These are phyloP conservation scores for Coemansia aciculifera DNA, from an alignment of 192 early-diverging fungal genomes.

Conservation along the genomic window DNA sequence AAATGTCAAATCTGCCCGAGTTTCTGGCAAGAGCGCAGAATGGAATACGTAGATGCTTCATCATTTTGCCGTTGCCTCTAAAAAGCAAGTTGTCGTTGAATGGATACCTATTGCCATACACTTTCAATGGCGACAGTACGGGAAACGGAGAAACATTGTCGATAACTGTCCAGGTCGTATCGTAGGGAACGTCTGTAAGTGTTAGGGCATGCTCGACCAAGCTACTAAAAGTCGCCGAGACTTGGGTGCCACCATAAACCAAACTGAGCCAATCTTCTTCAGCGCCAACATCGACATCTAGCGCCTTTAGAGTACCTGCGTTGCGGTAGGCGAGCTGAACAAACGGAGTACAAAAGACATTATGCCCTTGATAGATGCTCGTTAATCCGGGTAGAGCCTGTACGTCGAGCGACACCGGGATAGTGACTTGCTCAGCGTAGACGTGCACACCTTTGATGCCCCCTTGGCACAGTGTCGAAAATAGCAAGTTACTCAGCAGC, in stretches of 20 bases:
- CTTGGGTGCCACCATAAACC: not conserved
- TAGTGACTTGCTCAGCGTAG: not conserved
- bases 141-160: not conserved
- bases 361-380: not conserved
- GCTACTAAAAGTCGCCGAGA: not conserved
- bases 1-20: not conserved
- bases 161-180: not conserved
- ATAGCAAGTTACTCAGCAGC: not conserved
- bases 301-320: not conserved
- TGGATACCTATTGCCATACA: not conserved
- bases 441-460: not conserved
- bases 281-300: not conserved
- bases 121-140: not conserved
- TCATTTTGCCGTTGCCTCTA: not conserved
- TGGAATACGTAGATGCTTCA: not conserved
- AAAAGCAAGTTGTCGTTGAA: not conserved
- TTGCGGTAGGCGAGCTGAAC: not conserved
- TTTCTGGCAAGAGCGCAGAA: not conserved
- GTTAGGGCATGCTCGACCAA: not conserved
- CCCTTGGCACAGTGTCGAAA: not conserved
- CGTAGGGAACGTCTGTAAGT: not conserved
- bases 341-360: not conserved
- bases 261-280: not conserved
- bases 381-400: not conserved
- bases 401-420: not conserved